Evolutionary conservation across 176 grass and related monocot species (phyloP).

Genomic region (Oryza rufipogon): DNA sequence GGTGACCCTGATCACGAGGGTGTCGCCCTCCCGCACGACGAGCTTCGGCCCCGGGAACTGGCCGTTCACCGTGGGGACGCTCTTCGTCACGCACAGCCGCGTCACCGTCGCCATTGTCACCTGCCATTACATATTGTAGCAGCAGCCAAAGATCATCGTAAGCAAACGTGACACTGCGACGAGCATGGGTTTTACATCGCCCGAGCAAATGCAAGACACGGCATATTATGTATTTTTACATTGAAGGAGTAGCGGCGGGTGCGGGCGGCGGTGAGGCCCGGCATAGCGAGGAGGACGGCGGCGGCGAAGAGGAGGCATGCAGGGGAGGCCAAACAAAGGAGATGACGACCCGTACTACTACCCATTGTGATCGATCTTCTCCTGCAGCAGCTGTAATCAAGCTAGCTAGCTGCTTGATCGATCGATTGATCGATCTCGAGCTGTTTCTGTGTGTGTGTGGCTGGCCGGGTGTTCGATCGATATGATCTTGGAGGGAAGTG

Average conservation of each 20-base stretch:
- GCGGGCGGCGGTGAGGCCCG: constrained; percentile 37
- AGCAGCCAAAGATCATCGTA: neutral
- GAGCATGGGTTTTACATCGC: too few relatives aligned
- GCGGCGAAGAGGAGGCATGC: constrained; percentile 42
- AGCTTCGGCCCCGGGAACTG: constrained; percentile 61
- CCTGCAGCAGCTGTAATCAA: neutral
- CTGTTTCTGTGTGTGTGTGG: neutral
- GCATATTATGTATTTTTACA: neutral
- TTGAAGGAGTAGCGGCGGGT: constrained; percentile 62
- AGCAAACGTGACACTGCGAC: neutral
- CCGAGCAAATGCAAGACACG: too few relatives aligned
- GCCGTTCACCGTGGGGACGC: constrained; percentile 69
- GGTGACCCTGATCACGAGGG: constrained; percentile 47
- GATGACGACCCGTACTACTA: neutral
- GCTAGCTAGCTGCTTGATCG: neutral
- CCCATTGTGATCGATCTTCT: constrained; percentile 28
- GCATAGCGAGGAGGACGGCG: constrained; percentile 35
- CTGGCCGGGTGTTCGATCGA: neutral
- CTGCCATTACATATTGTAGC: constrained; percentile 18
- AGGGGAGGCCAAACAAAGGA: constrained; percentile 31
- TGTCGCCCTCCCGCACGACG: constrained; percentile 63
- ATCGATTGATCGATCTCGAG: neutral
- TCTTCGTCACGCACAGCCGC: constrained; percentile 71
- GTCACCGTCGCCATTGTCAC: constrained; percentile 70
- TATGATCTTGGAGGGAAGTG: neutral